phyloP scores from a whole-genome alignment of 1,284 basidiomycete genomes.

The Marasmius sp. region DNA sequence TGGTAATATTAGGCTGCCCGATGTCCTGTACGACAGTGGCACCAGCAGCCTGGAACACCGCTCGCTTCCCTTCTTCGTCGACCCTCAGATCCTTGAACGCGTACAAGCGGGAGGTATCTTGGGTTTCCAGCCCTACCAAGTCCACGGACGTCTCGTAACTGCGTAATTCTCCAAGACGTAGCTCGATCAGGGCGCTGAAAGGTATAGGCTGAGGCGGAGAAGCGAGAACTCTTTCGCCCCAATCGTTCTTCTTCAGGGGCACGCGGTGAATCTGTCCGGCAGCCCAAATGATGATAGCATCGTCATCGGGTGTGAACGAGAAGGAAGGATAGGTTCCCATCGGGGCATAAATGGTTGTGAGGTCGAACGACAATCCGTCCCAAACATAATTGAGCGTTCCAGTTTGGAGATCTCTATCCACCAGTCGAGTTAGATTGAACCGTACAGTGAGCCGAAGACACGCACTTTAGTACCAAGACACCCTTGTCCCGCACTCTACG shows the following conservation, averaged over 20 bases:
- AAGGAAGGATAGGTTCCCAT: conserved; percentile 80
- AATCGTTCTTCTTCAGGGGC: conserved; percentile 49
- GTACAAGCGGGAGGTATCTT: conserved; percentile 51
- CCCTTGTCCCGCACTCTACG: conserved; percentile 71
- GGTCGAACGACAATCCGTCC: conserved; percentile 69
- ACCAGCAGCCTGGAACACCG: conserved; percentile 56
- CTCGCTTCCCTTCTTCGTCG: conserved; percentile 49
- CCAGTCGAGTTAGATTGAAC: conserved; percentile 1
- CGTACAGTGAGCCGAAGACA: neutral
- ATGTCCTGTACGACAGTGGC: conserved; percentile 52
- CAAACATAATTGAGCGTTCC: conserved; percentile 65
- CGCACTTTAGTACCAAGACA: conserved; percentile 68
- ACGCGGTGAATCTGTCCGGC: conserved; percentile 68
- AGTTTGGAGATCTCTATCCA: conserved; percentile 57
- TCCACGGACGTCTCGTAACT: conserved; percentile 37
- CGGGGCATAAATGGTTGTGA: conserved; percentile 61
- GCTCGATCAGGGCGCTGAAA: conserved; percentile 63
- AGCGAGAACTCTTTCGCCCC: conserved; percentile 42
- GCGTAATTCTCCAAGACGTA: conserved; percentile 61
- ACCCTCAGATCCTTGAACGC: conserved; percentile 61
- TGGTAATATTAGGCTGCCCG: conserved; percentile 28
- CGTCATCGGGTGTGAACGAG: conserved; percentile 60
- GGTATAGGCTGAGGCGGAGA: conserved; percentile 46
- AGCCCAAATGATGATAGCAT: conserved; percentile 71
- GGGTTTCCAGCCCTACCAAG: conserved; percentile 52